These are phyloP conservation scores for Colletotrichum chlorophyti DNA, from an alignment of 2,329 filamentous ascomycete species.

Conservation along the genomic window DNA sequence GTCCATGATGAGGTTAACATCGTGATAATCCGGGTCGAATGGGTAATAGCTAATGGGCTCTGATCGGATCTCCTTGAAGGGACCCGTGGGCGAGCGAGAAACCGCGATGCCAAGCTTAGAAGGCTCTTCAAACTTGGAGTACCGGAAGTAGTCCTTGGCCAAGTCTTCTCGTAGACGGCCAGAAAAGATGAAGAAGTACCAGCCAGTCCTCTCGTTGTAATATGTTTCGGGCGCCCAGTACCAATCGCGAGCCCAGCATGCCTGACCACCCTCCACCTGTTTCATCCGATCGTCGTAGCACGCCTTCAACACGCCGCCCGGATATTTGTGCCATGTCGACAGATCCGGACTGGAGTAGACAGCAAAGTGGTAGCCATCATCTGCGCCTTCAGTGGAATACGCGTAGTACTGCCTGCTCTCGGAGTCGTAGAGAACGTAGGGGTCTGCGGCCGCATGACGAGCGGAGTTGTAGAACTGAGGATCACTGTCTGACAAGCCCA, in stretches of 20 bases:
- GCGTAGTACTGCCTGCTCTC: slow-evolving; percentile 39
- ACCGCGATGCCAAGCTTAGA: slow-evolving; percentile 44
- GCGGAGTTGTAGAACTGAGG: slow-evolving; percentile 44
- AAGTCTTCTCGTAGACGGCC: slow-evolving; percentile 40
- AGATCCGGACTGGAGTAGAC: slow-evolving; percentile 44
- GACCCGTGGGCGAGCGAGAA: slow-evolving; percentile 41
- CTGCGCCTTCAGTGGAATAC: slow-evolving; percentile 44
- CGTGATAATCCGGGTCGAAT: slow-evolving; percentile 42
- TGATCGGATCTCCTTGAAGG: slow-evolving; percentile 40
- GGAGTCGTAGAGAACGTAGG: slow-evolving; percentile 40
- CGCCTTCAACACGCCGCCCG: slow-evolving; percentile 40
- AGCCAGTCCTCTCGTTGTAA: slow-evolving; percentile 42
- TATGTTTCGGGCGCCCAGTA: slow-evolving; percentile 45
- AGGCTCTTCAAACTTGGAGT: slow-evolving; percentile 43
- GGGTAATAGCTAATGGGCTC: slow-evolving; percentile 43
- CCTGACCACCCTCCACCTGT: slow-evolving; percentile 38
- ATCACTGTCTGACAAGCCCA: neutral
- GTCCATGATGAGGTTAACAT: slow-evolving; percentile 46
- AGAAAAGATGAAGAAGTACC: slow-evolving; percentile 46
- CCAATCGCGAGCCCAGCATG: slow-evolving; percentile 44
- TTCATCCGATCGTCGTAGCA: slow-evolving; percentile 40
- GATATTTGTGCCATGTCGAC: slow-evolving; percentile 41
- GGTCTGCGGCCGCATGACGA: slow-evolving; percentile 40
- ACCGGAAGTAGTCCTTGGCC: slow-evolving; percentile 41
- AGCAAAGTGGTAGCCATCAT: slow-evolving; percentile 39